These are phyloP conservation scores for Tetrahymena thermophila DNA, from an alignment of 73 alveolate species.

Conservation along the genomic window DNA sequence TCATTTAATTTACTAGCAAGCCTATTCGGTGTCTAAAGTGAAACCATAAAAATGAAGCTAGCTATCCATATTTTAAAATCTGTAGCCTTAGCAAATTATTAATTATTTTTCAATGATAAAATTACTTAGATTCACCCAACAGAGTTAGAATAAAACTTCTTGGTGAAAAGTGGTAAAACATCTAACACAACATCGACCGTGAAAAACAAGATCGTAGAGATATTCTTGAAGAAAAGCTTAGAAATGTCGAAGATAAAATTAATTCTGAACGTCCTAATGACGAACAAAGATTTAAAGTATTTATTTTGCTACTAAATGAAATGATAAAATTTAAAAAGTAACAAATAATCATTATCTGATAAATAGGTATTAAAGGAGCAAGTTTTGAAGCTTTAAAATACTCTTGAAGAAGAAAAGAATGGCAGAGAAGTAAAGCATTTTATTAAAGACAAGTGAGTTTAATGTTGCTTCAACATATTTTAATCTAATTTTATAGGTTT, in stretches of 20 bases:
- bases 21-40: neutral
- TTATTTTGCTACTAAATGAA: neutral
- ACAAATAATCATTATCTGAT: neutral
- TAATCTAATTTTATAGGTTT: neutral
- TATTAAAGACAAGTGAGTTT: neutral
- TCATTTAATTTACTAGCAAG: neutral
- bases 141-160: neutral
- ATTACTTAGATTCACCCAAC: neutral
- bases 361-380: neutral
- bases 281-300: neutral
- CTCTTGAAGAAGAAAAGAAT: slow-evolving; percentile 1
- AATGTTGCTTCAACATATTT: neutral
- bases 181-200: neutral
- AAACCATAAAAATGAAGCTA: neutral
- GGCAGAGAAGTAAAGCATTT: neutral
- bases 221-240: neutral
- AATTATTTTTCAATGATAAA: neutral
- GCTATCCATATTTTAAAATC: neutral
- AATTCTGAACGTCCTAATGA: neutral
- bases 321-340: neutral
- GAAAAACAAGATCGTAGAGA: neutral
- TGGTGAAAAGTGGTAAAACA: neutral
- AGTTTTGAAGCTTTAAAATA: neutral
- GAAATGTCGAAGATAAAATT: neutral
- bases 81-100: neutral